Base-by-base conservation (phyloP, 2,329 filamentous ascomycete species). In the Ceratocystis alfenasii region DNA sequence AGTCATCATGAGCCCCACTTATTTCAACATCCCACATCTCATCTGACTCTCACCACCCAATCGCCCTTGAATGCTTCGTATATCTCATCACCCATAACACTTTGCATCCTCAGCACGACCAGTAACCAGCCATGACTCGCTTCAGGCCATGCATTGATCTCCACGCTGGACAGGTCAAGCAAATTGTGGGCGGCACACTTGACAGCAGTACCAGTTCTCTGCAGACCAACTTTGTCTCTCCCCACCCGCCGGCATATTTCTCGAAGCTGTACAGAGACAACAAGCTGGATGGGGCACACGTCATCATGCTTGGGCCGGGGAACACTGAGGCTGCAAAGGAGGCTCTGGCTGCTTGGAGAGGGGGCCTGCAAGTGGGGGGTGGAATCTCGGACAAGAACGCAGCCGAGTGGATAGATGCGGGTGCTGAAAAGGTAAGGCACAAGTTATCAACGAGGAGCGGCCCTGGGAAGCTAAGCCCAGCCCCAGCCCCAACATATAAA, bases 141-240 rank as follows among this genome's bases (percentile, higher is more conserved):
- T 99, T 99, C 74, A 83, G 94, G 48, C 94, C 94, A 22, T 99
- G 94, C 74, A 97, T 99, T 76, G 94, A 99, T 77, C 83, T 99
- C 64, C 94, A 99, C 76, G 87, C 92, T n/a, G 94, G 94, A 15
- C 87, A 93, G 74, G 94, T 99, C 68, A 99, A 99, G 79, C 94
- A 99, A 76, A 99, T 99, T 71, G 92, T 99, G 50, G 94, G 94
- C 71, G 93, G 94, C 68, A 97, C 94, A 1, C 83, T 99, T 69
- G 87, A 88, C 76, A 83, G 83, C 73, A 75, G 81, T 7, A 83
- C 83, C 1, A 75, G 80, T 5, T 80, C 83, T 66, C 81, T 97
- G 66, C 88, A 90, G 77, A 97, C 93, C 61, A 99, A 99, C 76
- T 92, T 90, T 78, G 87, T 96, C 68, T 96, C 94, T 8, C 83